These are phyloP conservation scores for Aspergillus terreus DNA, from an alignment of 2,329 filamentous ascomycete species.

Conservation along the genomic window DNA sequence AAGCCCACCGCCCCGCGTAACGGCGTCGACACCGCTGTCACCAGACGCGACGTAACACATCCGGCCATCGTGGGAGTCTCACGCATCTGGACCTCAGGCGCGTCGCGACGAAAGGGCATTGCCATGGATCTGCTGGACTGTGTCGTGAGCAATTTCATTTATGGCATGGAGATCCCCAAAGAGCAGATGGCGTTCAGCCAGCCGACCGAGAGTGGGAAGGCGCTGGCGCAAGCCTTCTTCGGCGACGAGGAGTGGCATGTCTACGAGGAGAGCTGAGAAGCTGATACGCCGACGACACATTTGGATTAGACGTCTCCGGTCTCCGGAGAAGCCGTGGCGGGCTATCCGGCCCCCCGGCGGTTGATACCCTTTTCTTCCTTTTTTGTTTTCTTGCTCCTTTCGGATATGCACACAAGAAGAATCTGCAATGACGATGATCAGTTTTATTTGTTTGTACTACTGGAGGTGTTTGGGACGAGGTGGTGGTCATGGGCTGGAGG, in stretches of 20 bases:
- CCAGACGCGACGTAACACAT: slow-evolving; percentile 40
- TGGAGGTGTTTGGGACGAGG: slow-evolving; percentile 14
- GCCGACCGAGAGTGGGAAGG: slow-evolving; percentile 59
- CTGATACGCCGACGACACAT: not conserved
- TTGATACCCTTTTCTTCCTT: slow-evolving; percentile 10
- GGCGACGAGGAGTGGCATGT: slow-evolving; percentile 58
- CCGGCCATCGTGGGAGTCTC: slow-evolving; percentile 59
- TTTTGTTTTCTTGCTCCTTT: slow-evolving; percentile 9
- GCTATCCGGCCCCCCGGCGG: not conserved
- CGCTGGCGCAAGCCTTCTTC: slow-evolving; percentile 57
- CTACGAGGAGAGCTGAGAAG: slow-evolving; percentile 46
- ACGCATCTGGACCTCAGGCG: slow-evolving; percentile 61
- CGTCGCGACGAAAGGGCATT: slow-evolving; percentile 55
- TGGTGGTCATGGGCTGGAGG: not conserved
- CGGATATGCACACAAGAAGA: slow-evolving; percentile 15
- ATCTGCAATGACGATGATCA: slow-evolving; percentile 18
- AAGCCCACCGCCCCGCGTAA: slow-evolving; percentile 13
- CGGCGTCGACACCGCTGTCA: slow-evolving; percentile 41
- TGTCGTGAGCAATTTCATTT: slow-evolving; percentile 53
- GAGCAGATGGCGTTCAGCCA: slow-evolving; percentile 61
- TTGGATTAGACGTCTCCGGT: not conserved
- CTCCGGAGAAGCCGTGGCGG: not conserved
- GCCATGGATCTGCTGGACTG: slow-evolving; percentile 56
- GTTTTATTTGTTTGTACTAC: slow-evolving; percentile 14
- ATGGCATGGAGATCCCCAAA: slow-evolving; percentile 53